These are phyloP conservation scores for Dissophora globulifera DNA, from an alignment of 192 early-diverging fungal species.

Conservation along the genomic window DNA sequence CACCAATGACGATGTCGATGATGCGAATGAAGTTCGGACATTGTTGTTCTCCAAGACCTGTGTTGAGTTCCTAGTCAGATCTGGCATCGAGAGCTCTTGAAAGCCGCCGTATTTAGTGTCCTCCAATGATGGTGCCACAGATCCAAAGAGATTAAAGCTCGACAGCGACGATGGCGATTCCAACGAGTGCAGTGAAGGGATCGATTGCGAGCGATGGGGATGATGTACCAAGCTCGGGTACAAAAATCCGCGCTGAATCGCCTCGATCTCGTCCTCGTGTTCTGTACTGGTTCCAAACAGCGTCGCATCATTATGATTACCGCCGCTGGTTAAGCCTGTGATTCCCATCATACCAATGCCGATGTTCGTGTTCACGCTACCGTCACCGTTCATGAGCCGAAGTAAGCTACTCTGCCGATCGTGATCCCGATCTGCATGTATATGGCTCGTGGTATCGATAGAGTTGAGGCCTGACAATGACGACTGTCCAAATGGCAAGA, in stretches of 20 bases:
- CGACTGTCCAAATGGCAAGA: slow-evolving; percentile 23
- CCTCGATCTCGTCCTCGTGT: slow-evolving; percentile 12
- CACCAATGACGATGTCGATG: too few species aligned
- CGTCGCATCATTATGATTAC: neutral
- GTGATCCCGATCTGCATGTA: slow-evolving; percentile 9
- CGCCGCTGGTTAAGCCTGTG: neutral
- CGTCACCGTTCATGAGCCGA: slow-evolving; percentile 25
- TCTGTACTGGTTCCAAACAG: neutral
- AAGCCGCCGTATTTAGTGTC: slow-evolving; percentile 30
- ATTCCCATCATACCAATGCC: too few species aligned
- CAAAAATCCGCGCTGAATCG: slow-evolving; percentile 30
- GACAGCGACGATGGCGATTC: too few species aligned
- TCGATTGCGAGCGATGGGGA: neutral
- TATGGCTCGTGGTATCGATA: neutral
- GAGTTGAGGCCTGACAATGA: neutral
- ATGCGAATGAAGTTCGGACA: too few species aligned
- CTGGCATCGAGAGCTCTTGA: slow-evolving; percentile 17
- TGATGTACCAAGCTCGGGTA: slow-evolving; percentile 16
- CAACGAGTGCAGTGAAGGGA: neutral
- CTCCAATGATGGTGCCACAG: slow-evolving; percentile 8
- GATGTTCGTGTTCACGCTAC: too few species aligned
- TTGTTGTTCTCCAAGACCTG: neutral
- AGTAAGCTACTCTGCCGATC: slow-evolving; percentile 38
- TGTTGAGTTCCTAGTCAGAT: neutral
- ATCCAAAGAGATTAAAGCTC: slow-evolving; percentile 17